Evolutionary conservation across 202 grass and related monocot genomes (phyloP), one percentile per base, ranked within the genome.

Genomic region (Schoenoplectus triqueter): DNA sequence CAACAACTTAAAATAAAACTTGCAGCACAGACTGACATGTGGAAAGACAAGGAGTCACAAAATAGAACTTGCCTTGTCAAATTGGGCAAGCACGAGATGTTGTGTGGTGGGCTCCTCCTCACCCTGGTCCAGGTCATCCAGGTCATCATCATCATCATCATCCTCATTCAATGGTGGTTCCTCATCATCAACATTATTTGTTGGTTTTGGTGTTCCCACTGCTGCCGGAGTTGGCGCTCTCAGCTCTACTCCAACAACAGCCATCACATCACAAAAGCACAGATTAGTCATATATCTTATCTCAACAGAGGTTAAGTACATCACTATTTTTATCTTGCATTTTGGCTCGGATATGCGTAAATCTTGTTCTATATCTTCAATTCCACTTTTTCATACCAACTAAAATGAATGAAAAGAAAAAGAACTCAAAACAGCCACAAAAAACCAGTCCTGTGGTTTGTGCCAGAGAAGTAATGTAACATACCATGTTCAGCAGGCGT

Each of bases 141-240:
- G 72, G 63, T 99, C 96, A 0, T 99, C 96, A 0, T 99, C 93
- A 0, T 96, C 93, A 0, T 95, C 96, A 0, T 96, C 93, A 3
- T 96, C 96, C 88, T 99, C 96, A 87, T 99, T 99, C 85, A 99
- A 94, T 49, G 96, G 93, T 15, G 96, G 96, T 69, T 99, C 89
- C 74, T 90, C 96, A 64, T 99, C 96, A 64, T 94, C 95, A 39
- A 31, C 77, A 86, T 90, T 89, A 63, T 85, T 93, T 85, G 95
- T 95, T 69, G 64, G 63, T 54, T 70, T 83, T 11, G 81, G 81
- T 2, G 65, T 83, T 55, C 49, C 81, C 65, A 68, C 49, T 4
- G 4, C 65, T 14, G n/a, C 79, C 15, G 81, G 81, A 13, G 96
- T 99, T 44, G 91, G 84, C 48, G 90, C 86, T 77, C 89, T 89